Percentiles rank a stretch among this genome's conserved stretches.
Conservation (phyloP, 768 basidiomycete genomes). For the Gyrodon lividus region DNA sequence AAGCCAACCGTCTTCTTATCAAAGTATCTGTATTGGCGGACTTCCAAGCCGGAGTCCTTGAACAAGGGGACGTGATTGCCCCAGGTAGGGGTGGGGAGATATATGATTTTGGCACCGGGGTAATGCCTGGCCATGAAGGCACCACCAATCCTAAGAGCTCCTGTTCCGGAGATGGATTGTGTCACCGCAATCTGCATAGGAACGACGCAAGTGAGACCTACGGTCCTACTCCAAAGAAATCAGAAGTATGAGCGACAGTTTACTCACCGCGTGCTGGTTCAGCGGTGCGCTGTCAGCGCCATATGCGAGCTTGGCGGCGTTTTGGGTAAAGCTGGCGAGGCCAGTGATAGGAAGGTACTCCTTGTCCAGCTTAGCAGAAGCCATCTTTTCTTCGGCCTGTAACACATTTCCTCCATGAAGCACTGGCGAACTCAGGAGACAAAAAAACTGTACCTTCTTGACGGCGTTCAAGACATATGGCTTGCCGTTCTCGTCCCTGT, state of each 20-base stretch:
- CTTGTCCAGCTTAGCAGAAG: conserved; percentile 73
- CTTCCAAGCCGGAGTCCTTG: conserved; percentile 92
- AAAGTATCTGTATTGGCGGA: conserved; percentile 91
- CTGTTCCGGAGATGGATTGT: conserved; percentile 97
- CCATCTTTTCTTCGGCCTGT: conserved; percentile 77
- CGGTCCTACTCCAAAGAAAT: neutral
- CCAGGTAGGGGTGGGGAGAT: conserved; percentile 94
- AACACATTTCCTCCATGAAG: conserved; percentile 3
- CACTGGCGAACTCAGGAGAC: neutral
- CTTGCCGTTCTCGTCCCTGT: conserved; percentile 92
- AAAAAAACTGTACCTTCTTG: conserved; percentile 58
- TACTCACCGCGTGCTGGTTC: conserved; percentile 66
- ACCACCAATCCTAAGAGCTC: conserved; percentile 93
- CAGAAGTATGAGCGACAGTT: neutral
- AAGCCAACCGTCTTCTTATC: conserved; percentile 89
- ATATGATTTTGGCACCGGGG: conserved; percentile 82
- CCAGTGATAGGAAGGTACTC: conserved; percentile 98
- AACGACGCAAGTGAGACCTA: conserved; percentile 3
- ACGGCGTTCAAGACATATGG: conserved; percentile 91
- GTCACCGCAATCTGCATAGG: conserved; percentile 69
- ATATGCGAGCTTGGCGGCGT: conserved; percentile 88
- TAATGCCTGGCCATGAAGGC: conserved; percentile 90
- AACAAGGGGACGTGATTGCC: conserved; percentile 95
- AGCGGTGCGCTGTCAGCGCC: conserved; percentile 77
- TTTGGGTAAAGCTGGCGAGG: conserved; percentile 78